Percentiles rank a stretch among this genome's conserved stretches.
Evolutionary conservation across 257 asterid species (phyloP).

Genomic region (Fraxinus cuspidata): DNA sequence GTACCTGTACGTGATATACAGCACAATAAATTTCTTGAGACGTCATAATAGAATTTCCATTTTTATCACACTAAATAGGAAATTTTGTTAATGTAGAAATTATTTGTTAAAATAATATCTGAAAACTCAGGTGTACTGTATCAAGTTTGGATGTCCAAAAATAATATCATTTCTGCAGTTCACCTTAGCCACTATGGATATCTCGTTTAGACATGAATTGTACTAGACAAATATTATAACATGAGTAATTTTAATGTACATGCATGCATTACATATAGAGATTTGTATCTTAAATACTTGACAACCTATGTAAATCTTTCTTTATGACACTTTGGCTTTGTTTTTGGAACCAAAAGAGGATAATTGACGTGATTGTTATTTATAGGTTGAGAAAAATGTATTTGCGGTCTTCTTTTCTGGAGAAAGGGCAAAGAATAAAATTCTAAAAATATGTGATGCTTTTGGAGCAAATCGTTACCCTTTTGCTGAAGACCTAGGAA

Average conservation of each 20-base stretch:
- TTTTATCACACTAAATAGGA: background rate
- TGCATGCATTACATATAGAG: background rate
- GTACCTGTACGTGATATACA: background rate
- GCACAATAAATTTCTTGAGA: background rate
- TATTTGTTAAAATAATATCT: background rate
- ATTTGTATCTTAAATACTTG: background rate
- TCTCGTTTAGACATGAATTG: background rate
- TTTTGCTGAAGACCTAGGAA: conserved; percentile 70
- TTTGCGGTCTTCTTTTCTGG: conserved; percentile 92
- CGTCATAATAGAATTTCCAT: background rate
- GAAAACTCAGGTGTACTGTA: background rate
- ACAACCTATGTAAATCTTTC: background rate
- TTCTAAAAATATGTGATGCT: conserved; percentile 96
- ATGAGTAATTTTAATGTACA: background rate
- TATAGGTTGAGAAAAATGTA: conserved; percentile 92
- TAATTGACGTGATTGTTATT: conserved; percentile 27
- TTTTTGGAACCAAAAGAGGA: conserved; percentile 12
- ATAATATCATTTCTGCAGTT: background rate
- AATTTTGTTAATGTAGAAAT: background rate
- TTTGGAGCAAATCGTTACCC: conserved; percentile 98
- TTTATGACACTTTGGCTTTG: background rate
- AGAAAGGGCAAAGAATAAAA: conserved; percentile 82
- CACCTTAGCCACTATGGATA: background rate
- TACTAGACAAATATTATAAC: background rate
- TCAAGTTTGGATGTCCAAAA: background rate